Percentiles rank a stretch among this genome's conserved stretches.
phyloP scores from a whole-genome alignment of 2,329 filamentous ascomycete species.

The Botrytis pseudocinerea region DNA sequence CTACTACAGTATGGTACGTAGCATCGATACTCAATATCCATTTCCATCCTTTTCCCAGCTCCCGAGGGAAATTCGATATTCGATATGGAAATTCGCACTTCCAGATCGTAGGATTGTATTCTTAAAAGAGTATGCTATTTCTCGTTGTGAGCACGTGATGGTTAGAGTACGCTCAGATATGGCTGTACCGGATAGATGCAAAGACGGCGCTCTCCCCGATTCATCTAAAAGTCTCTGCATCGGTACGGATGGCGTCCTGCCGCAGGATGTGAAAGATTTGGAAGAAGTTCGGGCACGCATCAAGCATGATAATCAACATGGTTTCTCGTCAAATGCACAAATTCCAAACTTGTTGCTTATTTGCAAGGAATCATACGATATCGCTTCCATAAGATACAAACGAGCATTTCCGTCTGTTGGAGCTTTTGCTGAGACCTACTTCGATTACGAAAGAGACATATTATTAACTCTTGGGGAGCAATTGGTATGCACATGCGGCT shows the following conservation, averaged over 20 bases:
- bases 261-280: background rate
- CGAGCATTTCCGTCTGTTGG: slow-evolving; percentile 1
- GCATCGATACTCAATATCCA: background rate
- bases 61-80: background rate
- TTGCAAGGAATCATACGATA: background rate
- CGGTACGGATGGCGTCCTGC: background rate
- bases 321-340: background rate
- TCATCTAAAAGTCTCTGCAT: background rate
- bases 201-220: background rate
- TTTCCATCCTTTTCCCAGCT: background rate
- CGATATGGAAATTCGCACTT: background rate
- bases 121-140: background rate
- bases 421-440: slow-evolving; percentile 1
- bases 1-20: background rate
- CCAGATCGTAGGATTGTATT: background rate
- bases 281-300: background rate
- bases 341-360: background rate
- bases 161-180: slow-evolving; percentile 10
- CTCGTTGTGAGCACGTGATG: slow-evolving; percentile 2
- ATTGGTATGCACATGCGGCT: background rate
- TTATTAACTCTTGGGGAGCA: background rate
- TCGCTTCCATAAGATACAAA: background rate
- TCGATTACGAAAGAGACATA: background rate
- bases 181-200: background rate
- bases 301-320: background rate